Evolutionary conservation across 2,329 filamentous ascomycete species (phyloP), one percentile per base, ranked within the genome.

Genomic region (Pochonia chlamydosporia): DNA sequence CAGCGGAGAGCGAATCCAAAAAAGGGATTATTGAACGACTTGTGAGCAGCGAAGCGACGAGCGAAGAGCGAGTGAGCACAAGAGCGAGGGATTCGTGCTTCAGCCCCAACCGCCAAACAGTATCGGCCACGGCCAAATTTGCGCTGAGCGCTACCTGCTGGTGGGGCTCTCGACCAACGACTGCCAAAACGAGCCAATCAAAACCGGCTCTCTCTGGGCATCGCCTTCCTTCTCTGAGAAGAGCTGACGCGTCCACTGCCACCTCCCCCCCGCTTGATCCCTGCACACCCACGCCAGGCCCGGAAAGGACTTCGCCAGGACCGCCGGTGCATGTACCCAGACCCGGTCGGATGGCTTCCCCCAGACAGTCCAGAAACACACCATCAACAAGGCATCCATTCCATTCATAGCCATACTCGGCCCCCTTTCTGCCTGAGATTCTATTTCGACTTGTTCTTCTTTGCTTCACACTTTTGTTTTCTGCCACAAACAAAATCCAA

Each of bases 331-430:
- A 40, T 40, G 44, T 42, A 45, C 50, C 52, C 48, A 45, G 49
- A 49, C 35, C 48, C 23, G 23, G 46, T 43, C 44, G 35, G 40
- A 25, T 40, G 40, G 35, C 40, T 25, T 40, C 16, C 14, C 30
- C 35, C 44, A 35, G 35, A 24, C 20, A 21, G 31, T 26, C 30
- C n/a, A 18, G 39, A 44, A 26, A 25, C 21, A 41, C 51, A 52
- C 48, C 20, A 35, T 21, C 30, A 35, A 50, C 54, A 59, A 62
- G 58, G 59, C 60, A 59, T 44, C 56, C 56, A 54, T 58, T 56
- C 57, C 62, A 61, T 64, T 62, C 59, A 64, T 61, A 66, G 60
- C 61, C 54, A 55, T 54, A 51, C 41, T 45, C 10, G 41, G 23
- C 53, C 56, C 56, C 61, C 62, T 57, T 61, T 59, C 54, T 54